Conservation (phyloP, 139 green algal species). For the Chlorella sp. region DNA sequence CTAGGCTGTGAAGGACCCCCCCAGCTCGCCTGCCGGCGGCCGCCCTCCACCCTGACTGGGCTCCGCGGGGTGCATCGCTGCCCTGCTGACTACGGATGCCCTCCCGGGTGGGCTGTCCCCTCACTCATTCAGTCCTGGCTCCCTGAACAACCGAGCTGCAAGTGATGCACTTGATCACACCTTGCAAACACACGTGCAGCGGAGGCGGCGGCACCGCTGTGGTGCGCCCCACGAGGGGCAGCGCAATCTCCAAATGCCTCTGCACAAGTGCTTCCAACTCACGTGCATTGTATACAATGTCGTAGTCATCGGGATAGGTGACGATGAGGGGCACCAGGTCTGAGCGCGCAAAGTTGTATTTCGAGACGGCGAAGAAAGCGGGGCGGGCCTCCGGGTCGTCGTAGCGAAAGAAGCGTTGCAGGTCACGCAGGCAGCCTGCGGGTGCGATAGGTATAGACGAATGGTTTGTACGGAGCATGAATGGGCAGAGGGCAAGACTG, state of each 20-base stretch:
- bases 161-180: background rate
- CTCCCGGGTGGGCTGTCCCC: background rate
- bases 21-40: too few species aligned
- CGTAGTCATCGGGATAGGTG: slow-evolving; percentile 76
- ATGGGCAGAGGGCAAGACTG: background rate
- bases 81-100: background rate
- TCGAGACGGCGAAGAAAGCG: slow-evolving; percentile 81
- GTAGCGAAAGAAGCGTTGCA: slow-evolving; percentile 89
- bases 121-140: background rate
- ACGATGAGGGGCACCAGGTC: slow-evolving; percentile 90
- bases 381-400: slow-evolving; percentile 80
- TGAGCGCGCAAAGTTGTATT: slow-evolving; percentile 66
- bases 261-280: slow-evolving; percentile 1
- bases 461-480: background rate
- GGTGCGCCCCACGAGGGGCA: too few species aligned
- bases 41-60: too few species aligned
- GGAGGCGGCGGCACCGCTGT: too few species aligned
- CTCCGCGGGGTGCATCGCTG: too few species aligned
- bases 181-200: too few species aligned
- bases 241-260: background rate
- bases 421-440: slow-evolving; percentile 87
- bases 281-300: slow-evolving; percentile 83
- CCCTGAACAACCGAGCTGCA: background rate
- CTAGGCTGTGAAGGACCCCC: too few species aligned
- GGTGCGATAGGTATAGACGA: background rate